Conservation (phyloP, 345 rosid genomes). For the Gynandropsis gynandra region DNA sequence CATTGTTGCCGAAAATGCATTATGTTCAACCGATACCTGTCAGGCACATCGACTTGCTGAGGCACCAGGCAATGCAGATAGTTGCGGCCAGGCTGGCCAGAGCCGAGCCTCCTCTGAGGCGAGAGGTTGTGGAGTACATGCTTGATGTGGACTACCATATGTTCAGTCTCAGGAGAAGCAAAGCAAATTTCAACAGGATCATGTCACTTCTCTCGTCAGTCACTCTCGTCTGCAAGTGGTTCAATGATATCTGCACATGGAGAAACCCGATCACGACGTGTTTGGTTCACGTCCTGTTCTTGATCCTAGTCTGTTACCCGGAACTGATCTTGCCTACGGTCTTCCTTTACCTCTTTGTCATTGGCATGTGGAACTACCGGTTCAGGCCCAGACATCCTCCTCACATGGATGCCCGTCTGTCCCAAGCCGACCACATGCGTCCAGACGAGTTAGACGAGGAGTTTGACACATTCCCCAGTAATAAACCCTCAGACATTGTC, state of each 20-base stretch:
- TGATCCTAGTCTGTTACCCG: slow-evolving; percentile 82
- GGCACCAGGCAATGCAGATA: slow-evolving; percentile 83
- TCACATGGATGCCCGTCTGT: slow-evolving; percentile 80
- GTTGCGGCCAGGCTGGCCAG: slow-evolving; percentile 69
- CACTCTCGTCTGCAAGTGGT: slow-evolving; percentile 68
- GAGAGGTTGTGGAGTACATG: slow-evolving; percentile 87
- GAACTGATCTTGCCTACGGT: slow-evolving; percentile 80
- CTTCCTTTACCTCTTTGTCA: slow-evolving; percentile 79
- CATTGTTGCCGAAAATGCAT: slow-evolving; percentile 97
- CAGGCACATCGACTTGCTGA: slow-evolving; percentile 58
- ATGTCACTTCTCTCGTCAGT: slow-evolving; percentile 67
- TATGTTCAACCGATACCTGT: slow-evolving; percentile 75
- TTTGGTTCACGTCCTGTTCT: slow-evolving; percentile 66
- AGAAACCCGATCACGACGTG: slow-evolving; percentile 79
- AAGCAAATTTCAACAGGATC: slow-evolving; percentile 81
- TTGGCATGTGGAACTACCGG: slow-evolving; percentile 93
- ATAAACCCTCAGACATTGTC: slow-evolving; percentile 48
- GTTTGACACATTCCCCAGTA: slow-evolving; percentile 70
- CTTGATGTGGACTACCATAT: slow-evolving; percentile 87
- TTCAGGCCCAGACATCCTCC: slow-evolving; percentile 82
- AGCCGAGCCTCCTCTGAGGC: slow-evolving; percentile 87
- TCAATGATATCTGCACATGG: slow-evolving; percentile 72
- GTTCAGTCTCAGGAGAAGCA: slow-evolving; percentile 91
- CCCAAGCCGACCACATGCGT: slow-evolving; percentile 55
- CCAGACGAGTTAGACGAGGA: slow-evolving; percentile 98